These are phyloP conservation scores for Puccinia polysora DNA, from an alignment of 1,284 basidiomycete species.

Conservation along the genomic window DNA sequence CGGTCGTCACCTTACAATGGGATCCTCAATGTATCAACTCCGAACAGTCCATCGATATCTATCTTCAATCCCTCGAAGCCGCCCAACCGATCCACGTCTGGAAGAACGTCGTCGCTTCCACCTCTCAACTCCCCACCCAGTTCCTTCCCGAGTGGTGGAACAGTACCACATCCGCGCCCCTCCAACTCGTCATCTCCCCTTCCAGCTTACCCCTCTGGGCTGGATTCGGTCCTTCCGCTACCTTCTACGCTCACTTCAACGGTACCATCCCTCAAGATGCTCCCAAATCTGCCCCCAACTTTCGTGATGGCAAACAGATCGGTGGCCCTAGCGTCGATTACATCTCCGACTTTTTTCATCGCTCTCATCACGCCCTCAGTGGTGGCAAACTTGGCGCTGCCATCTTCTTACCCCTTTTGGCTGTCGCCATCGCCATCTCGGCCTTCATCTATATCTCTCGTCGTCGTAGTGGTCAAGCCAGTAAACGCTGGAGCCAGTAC, in stretches of 20 bases:
- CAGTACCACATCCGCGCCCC: slow-evolving; percentile 11
- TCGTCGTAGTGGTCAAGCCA: slow-evolving; percentile 24
- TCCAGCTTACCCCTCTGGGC: slow-evolving; percentile 34
- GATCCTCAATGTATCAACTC: slow-evolving; percentile 14
- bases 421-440: slow-evolving; percentile 14
- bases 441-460: slow-evolving; percentile 30
- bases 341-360: slow-evolving; percentile 25
- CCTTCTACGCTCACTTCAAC: slow-evolving; percentile 37
- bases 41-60: slow-evolving; percentile 27
- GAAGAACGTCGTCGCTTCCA: slow-evolving; percentile 32
- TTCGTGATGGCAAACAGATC: neutral
- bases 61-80: slow-evolving; percentile 32
- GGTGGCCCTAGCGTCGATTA: slow-evolving; percentile 23
- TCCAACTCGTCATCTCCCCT: slow-evolving; percentile 33
- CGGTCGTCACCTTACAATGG: slow-evolving; percentile 1
- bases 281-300: neutral
- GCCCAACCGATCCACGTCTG: slow-evolving; percentile 36
- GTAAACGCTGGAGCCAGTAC: slow-evolving; percentile 39
- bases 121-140: slow-evolving; percentile 9
- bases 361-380: neutral
- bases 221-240: slow-evolving; percentile 22
- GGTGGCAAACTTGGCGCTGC: slow-evolving; percentile 14
- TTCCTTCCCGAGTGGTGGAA: slow-evolving; percentile 41
- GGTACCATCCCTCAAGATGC: slow-evolving; percentile 23
- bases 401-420: slow-evolving; percentile 25